Base-by-base conservation (phyloP, 148 eudicot genomes). In the Camellia lanceoleosa region DNA sequence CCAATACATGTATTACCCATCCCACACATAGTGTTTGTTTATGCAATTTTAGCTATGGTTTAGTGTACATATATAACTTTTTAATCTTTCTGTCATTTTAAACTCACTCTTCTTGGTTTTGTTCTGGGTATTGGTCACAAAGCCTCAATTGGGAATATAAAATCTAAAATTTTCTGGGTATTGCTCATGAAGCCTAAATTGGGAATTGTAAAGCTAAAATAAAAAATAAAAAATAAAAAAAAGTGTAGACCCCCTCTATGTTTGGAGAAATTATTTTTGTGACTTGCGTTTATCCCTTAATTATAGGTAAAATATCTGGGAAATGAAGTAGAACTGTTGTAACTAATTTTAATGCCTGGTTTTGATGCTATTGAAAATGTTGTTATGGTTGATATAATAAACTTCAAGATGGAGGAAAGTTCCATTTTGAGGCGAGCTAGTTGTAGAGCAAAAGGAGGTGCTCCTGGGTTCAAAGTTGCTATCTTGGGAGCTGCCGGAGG, bases 401-500 rank as follows among this genome's bases (percentile, higher is more conserved):
- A 19, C 30, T 63, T 38, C 43, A 79, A 91, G 93, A 90, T 91
- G 93, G 90, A 84, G 68, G 98, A 83, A 47, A 76, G 80, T 77
- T 79, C 84, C 44, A 82, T 71, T 47, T 66, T 89, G 87, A 85
- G 68, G 66, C 65, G 88, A 77, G 87, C 79, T 19, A 89, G 91
- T 79, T 97, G 99, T 85, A 85, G 99, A 79, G 99, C 98, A 46
- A 97, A 97, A 83, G 99, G 99, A 0, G 99, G 88, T 11, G 89
- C 95, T 7, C 87, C 94, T 5, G 99, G 99, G 6, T 97, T 97
- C 80, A 94, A 92, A 82, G 99, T 97, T 20, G 99, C 99, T 0
- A 87, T 97, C 54, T 66, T 97, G 81, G 99, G 99, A 23, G 99
- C 99, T 30, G 97, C 99, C 80, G 99, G 99, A 72, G 99, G 99